Evolutionary conservation across 176 grass and related monocot species (phyloP).

Genomic region (Melocanna baccifera): DNA sequence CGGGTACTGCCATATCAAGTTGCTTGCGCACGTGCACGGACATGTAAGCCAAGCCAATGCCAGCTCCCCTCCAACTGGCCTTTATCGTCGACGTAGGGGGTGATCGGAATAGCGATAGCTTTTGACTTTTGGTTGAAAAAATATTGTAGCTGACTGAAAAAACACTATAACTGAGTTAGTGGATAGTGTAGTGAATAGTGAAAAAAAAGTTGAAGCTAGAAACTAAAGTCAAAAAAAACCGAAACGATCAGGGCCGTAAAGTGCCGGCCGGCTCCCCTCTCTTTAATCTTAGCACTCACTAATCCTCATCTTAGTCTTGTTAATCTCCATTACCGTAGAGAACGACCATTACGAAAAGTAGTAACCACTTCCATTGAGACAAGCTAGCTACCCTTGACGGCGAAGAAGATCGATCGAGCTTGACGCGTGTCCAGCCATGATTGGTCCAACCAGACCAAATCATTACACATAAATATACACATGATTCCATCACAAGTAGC

Average conservation of each 20-base stretch:
- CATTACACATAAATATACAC: no score
- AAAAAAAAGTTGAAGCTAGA: no score
- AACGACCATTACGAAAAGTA: not conserved
- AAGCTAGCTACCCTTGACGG: not conserved
- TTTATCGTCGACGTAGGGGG: not conserved
- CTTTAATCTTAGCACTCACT: not conserved
- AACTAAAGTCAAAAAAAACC: no score
- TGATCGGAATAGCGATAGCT: no score
- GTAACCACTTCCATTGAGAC: not conserved
- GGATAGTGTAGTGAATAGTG: no score
- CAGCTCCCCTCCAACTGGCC: not conserved
- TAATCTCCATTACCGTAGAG: not conserved
- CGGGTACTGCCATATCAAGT: no score
- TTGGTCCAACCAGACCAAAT: not conserved
- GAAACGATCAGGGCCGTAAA: no score
- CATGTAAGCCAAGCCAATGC: conserved; percentile 16
- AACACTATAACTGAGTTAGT: no score
- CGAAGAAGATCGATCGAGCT: no score
- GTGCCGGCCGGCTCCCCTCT: not conserved
- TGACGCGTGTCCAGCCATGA: not conserved
- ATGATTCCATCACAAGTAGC: no score
- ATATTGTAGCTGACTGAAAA: no score
- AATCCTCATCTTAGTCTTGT: not conserved
- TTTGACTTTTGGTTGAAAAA: no score
- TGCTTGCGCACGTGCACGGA: not conserved